phyloP scores from a whole-genome alignment of 2,329 filamentous ascomycete genomes.

The Epichloe hybrida region DNA sequence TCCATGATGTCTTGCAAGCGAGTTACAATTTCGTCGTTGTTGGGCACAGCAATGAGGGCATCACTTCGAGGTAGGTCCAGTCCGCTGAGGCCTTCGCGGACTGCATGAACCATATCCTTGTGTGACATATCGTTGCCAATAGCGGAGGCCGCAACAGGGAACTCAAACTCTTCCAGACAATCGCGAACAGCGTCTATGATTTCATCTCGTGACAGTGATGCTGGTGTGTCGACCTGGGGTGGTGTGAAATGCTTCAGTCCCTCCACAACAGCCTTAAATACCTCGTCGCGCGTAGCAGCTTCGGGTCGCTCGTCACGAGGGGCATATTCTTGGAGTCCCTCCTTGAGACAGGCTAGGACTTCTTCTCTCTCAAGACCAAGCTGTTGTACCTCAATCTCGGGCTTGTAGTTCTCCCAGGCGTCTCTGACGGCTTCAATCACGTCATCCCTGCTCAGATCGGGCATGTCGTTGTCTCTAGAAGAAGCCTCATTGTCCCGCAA shows the following conservation, averaged over 20 bases:
- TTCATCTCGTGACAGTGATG: slow-evolving; percentile 64
- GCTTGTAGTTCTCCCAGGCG: slow-evolving; percentile 89
- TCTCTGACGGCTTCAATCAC: slow-evolving; percentile 78
- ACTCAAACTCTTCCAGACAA: slow-evolving; percentile 75
- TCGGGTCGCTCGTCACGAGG: slow-evolving; percentile 37
- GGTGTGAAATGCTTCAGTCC: slow-evolving; percentile 70
- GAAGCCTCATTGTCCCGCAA: slow-evolving; percentile 45
- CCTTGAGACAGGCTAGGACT: slow-evolving; percentile 70
- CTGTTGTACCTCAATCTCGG: slow-evolving; percentile 81
- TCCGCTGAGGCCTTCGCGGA: slow-evolving; percentile 43
- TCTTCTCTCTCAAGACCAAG: slow-evolving; percentile 85
- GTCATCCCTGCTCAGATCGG: slow-evolving; percentile 57
- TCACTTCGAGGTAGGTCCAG: slow-evolving; percentile 32
- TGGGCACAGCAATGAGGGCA: slow-evolving; percentile 27
- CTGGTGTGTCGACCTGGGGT: slow-evolving; percentile 56
- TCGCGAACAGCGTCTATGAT: slow-evolving; percentile 73
- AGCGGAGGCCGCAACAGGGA: slow-evolving; percentile 47
- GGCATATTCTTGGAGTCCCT: slow-evolving; percentile 69
- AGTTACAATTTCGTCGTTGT: slow-evolving; percentile 36
- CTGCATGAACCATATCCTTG: slow-evolving; percentile 50
- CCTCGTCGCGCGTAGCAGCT: slow-evolving; percentile 66
- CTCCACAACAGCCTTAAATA: slow-evolving; percentile 74
- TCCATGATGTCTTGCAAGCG: slow-evolving; percentile 54
- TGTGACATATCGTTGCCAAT: slow-evolving; percentile 39
- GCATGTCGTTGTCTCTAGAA: slow-evolving; percentile 19